These are phyloP conservation scores for Diutina rugosa DNA, from an alignment of 1,139 yeast species.

Conservation along the genomic window DNA sequence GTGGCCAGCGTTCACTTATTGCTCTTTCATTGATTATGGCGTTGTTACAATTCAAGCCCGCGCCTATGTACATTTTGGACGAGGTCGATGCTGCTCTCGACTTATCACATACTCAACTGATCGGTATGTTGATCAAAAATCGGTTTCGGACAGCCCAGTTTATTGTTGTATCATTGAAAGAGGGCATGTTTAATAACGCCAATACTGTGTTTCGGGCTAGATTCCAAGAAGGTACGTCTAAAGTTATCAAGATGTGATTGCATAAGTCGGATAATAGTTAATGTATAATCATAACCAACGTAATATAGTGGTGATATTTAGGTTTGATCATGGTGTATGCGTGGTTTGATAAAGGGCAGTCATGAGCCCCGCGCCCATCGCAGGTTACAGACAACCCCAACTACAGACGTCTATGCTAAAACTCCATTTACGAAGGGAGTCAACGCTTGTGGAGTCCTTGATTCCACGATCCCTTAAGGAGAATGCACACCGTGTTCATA, in stretches of 20 bases:
- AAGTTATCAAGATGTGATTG: conserved; percentile 48
- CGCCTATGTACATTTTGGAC: conserved; percentile 94
- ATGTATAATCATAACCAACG: background rate
- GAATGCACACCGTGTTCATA: background rate
- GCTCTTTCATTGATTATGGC: conserved; percentile 89
- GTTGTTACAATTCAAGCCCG: conserved; percentile 85
- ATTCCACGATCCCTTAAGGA: background rate
- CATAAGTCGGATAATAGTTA: background rate
- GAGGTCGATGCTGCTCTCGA: conserved; percentile 98
- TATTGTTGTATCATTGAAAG: conserved; percentile 90
- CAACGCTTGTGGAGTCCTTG: background rate
- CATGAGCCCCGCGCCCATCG: background rate
- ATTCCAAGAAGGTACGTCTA: conserved; percentile 94
- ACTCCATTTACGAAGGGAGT: background rate
- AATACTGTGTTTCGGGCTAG: conserved; percentile 87
- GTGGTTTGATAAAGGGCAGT: background rate
- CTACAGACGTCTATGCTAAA: background rate
- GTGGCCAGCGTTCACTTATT: conserved; percentile 92
- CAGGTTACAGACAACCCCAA: background rate
- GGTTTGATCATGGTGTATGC: background rate
- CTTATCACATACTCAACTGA: conserved; percentile 92
- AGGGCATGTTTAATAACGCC: conserved; percentile 97
- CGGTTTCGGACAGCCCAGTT: conserved; percentile 93
- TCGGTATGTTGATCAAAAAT: conserved; percentile 91
- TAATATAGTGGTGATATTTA: too few relatives aligned